Conservation (phyloP, 495 filamentous ascomycete species). For the Cairneyella variabilis region DNA sequence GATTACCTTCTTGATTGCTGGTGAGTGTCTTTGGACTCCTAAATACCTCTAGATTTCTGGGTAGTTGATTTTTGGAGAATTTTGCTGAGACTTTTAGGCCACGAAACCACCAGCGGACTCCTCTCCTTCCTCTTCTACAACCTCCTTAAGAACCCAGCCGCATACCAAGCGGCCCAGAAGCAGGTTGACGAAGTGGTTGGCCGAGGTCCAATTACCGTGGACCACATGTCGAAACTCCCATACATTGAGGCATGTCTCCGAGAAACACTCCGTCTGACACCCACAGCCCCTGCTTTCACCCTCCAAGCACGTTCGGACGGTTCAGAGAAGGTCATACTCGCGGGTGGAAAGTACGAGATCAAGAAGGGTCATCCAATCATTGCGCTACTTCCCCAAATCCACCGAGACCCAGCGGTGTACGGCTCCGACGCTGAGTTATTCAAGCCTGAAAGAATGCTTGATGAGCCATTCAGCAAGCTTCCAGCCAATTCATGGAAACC, state of each 20-base stretch:
- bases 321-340: constrained; percentile 38
- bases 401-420: constrained; percentile 44
- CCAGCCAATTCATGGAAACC: constrained; percentile 55
- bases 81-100: constrained; percentile 36
- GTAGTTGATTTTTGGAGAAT: constrained; percentile 3
- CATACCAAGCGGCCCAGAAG: constrained; percentile 29
- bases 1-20: constrained; percentile 65
- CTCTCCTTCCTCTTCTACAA: constrained; percentile 46
- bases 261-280: constrained; percentile 64
- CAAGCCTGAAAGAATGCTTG: constrained; percentile 61
- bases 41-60: background rate
- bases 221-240: constrained; percentile 63
- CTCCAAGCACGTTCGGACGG: constrained; percentile 37
- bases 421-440: constrained; percentile 54
- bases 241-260: constrained; percentile 57
- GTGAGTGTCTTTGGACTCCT: too few species aligned
- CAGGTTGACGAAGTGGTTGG: constrained; percentile 56
- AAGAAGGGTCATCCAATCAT: constrained; percentile 47
- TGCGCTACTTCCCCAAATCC: constrained; percentile 51
- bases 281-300: constrained; percentile 58
- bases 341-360: constrained; percentile 66
- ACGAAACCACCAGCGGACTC: constrained; percentile 66
- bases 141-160: constrained; percentile 32
- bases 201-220: constrained; percentile 54
- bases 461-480: constrained; percentile 54